Base-by-base conservation (phyloP, 208 protist genomes). In the Tritrichomonas foetus region DNA sequence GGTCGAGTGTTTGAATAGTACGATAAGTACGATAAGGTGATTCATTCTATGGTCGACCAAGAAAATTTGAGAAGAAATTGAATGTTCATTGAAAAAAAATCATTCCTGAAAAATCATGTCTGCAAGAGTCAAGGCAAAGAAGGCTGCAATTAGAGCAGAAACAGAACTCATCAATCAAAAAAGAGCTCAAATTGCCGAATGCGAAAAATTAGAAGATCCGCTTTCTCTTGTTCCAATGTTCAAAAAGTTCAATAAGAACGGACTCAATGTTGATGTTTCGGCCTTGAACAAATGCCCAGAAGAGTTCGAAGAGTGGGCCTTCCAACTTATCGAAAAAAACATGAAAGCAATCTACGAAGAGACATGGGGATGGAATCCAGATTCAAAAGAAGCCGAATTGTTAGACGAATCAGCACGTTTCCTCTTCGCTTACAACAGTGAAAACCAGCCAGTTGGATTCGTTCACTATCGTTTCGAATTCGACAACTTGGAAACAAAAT, bases 291-390 rank as follows among this genome's bases (percentile, higher is more conserved):
- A 84, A 44, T 33, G 20, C 25, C 74, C 74, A 84, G 74, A 84
- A 53, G 74, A 53, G 25, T 53, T 47, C 53, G 36, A 53, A 84
- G n/a, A 30, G 33, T 84, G 74, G 74, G 36, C 36, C 8, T 53
- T 84, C 44, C 1, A 84, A 1, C 27, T 84, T 33, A 53, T 84
- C 25, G 36, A 33, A 3, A 49, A 9, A 8, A 84, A 84, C 53
- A 84, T 84, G 74, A 44, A 84, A 30, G n/a, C 27, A 84, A 47
- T 84, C 3, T 84, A 84, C 22, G 74, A 84, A 53, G 36, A 84
- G 1, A 44, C 74, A n/a, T 84, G 74, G 74, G 74, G 74, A 53
- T 84, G 74, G 74, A 44, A 84, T 53, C n/a, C 74, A 53, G 74
- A 84, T 33, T 33, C 36, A 33, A 84, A 84, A 44, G 74, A 84